Base-by-base conservation (phyloP, 208 protist species). In the Naegleria fowleri region DNA sequence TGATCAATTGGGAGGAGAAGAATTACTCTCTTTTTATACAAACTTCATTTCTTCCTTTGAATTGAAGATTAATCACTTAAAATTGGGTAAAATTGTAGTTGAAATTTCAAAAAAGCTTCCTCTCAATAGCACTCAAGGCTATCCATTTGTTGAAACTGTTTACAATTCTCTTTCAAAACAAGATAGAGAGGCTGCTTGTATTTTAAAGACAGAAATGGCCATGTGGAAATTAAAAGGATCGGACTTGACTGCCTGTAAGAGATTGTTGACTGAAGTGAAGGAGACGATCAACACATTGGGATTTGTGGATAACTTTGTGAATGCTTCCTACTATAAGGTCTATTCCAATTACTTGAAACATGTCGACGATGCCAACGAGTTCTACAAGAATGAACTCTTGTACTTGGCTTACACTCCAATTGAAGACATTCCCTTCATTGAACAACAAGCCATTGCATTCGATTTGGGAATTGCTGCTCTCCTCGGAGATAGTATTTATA, bases 391-490 rank as follows among this genome's bases (percentile, higher is more conserved):
- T 79, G 93, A 93, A 36, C 91, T 97, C 19, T 85, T 94, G 16
- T 96, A 93, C 59, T 91, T 97, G 38, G 93, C 94, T 2, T 97
- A 96, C 90, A 92, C 90, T 39, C 88, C 91, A 29, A 86, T 95
- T 40, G 93, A 95, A 76, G 88, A 92, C 38, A 90, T 96, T 36
- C 29, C 88, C 0, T n/a, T 86, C 6, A 40, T 92, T 58, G 90
- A 93, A 36, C 91, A 93, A 91, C 52, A 88, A n/a, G 29, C 83
- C 38, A 91, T 96, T 67, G 95, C 95, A 11, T 95, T 94, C 90
- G 95, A 97, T 90, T 88, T 97, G 19, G 95, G 93, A 59, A 92
- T 97, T 85, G 94, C 95, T 25, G 95, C 96, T 51, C 90, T 97
- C 11, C 85, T 97, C n/a, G 92, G 91, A 59, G 92, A 95, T 83